Conservation (phyloP, 441 rosid genomes). For the Eutrema salsugineum region DNA sequence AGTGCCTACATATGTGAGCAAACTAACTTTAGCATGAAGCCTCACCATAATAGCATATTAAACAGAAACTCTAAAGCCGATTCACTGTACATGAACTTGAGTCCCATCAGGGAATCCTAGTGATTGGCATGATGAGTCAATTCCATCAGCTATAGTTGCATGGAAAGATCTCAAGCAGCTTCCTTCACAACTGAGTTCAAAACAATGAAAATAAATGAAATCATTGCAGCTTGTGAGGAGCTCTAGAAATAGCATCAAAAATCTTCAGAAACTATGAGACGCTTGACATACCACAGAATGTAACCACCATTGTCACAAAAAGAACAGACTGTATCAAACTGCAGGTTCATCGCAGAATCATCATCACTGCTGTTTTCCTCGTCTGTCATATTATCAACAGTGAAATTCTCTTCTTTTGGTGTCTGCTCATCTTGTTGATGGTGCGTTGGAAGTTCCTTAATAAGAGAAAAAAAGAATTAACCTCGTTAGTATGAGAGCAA, state of each 20-base stretch:
- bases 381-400: slow-evolving; percentile 14
- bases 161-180: slow-evolving; percentile 78
- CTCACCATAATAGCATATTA: background rate
- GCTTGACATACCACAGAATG: slow-evolving; percentile 44
- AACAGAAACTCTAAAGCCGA: slow-evolving; percentile 8
- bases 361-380: slow-evolving; percentile 27
- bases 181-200: slow-evolving; percentile 58
- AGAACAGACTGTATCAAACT: slow-evolving; percentile 55
- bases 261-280: background rate
- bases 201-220: background rate
- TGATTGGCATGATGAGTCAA: slow-evolving; percentile 37
- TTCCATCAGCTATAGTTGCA: slow-evolving; percentile 46
- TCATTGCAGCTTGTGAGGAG: background rate
- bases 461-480: background rate
- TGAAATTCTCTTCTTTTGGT: slow-evolving; percentile 16
- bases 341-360: slow-evolving; percentile 22
- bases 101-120: slow-evolving; percentile 43
- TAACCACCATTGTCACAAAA: slow-evolving; percentile 73
- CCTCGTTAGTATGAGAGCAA: slow-evolving; percentile 2
- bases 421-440: slow-evolving; percentile 16
- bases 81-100: slow-evolving; percentile 47
- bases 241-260: background rate
- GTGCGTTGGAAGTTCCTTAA: slow-evolving; percentile 16
- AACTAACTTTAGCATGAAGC: slow-evolving; percentile 5
- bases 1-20: slow-evolving; percentile 44